Evolutionary conservation across 2,329 filamentous ascomycete species (phyloP).

Genomic region (Talaromyces sp.): DNA sequence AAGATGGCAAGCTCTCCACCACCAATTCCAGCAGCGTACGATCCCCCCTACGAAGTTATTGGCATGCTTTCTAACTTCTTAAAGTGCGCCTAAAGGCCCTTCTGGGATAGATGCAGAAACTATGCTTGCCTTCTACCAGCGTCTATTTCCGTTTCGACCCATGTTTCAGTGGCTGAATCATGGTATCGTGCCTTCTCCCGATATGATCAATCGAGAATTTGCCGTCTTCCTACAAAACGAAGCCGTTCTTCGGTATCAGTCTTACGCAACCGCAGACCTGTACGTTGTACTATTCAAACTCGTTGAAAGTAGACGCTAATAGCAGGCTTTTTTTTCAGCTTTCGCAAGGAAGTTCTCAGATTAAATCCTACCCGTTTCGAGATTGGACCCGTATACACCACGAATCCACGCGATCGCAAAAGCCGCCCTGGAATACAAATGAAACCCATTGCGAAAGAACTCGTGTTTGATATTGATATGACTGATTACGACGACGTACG

Average conservation of each 20-base stretch:
- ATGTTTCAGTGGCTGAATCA: conserved; percentile 99
- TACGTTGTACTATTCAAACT: conserved; percentile 27
- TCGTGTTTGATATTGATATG: conserved; percentile 99
- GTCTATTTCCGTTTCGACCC: conserved; percentile 88
- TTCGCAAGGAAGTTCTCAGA: conserved; percentile 86
- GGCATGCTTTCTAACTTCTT: conserved; percentile 19
- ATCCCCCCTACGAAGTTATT: conserved; percentile 6
- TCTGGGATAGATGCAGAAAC: conserved; percentile 69
- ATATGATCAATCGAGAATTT: conserved; percentile 93
- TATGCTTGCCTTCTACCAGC: conserved; percentile 91
- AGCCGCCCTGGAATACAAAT: conserved; percentile 73
- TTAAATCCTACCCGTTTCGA: conserved; percentile 92
- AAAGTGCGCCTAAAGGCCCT: conserved; percentile 17
- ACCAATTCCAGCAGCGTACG: conserved; percentile 36
- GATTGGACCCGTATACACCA: conserved; percentile 94
- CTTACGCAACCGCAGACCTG: conserved; percentile 63
- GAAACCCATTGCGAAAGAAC: conserved; percentile 81
- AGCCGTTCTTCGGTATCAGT: conserved; percentile 88
- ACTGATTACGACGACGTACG: conserved; percentile 97
- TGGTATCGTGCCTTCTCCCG: conserved; percentile 74
- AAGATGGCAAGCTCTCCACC: conserved; percentile 39
- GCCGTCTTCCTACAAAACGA: conserved; percentile 93
- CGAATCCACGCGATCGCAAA: conserved; percentile 92
- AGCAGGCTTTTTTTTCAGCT: conserved; percentile 39
- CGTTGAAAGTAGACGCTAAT: background rate